Percentiles rank a stretch among this genome's conserved stretches.
Evolutionary conservation across 1,284 basidiomycete genomes (phyloP).

Genomic region (Gomphus bonarii): DNA sequence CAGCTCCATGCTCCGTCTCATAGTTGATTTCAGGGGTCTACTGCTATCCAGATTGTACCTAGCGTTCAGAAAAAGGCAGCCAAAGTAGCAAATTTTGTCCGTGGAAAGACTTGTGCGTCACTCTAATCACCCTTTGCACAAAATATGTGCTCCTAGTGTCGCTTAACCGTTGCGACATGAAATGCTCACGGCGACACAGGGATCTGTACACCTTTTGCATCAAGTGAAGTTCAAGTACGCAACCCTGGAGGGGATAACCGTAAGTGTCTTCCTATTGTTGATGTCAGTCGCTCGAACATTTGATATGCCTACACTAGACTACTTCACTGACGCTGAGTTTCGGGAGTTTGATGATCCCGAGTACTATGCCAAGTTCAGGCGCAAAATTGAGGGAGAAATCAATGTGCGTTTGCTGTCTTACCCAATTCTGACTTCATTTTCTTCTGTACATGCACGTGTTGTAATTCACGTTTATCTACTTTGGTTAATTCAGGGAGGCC

Average conservation of each 20-base stretch:
- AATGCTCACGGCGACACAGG: constrained; percentile 4
- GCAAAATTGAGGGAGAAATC: constrained; percentile 37
- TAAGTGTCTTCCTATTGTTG: constrained; percentile 24
- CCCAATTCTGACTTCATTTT: too few relatives aligned
- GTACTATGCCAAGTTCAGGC: constrained; percentile 31
- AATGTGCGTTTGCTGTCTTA: constrained; percentile 30
- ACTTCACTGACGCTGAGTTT: constrained; percentile 45
- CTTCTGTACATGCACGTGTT: too few relatives aligned
- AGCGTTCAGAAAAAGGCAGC: constrained; percentile 43
- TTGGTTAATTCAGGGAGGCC: constrained; percentile 31
- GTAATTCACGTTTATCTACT: not conserved
- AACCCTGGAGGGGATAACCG: constrained; percentile 28
- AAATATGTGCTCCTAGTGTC: not conserved
- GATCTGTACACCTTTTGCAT: constrained; percentile 42
- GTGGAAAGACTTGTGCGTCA: constrained; percentile 42
- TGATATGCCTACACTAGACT: constrained; percentile 22
- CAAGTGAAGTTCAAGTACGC: constrained; percentile 19
- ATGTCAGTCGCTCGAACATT: not conserved
- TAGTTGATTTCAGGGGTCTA: constrained; percentile 36
- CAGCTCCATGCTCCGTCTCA: not conserved
- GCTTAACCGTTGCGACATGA: not conserved
- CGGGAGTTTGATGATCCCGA: constrained; percentile 29
- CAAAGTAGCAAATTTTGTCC: constrained; percentile 32
- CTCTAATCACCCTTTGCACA: not conserved
- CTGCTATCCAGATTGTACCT: constrained; percentile 54